Evolutionary conservation across 2,329 filamentous ascomycete genomes (phyloP).

Genomic region (Trichothecium roseum): DNA sequence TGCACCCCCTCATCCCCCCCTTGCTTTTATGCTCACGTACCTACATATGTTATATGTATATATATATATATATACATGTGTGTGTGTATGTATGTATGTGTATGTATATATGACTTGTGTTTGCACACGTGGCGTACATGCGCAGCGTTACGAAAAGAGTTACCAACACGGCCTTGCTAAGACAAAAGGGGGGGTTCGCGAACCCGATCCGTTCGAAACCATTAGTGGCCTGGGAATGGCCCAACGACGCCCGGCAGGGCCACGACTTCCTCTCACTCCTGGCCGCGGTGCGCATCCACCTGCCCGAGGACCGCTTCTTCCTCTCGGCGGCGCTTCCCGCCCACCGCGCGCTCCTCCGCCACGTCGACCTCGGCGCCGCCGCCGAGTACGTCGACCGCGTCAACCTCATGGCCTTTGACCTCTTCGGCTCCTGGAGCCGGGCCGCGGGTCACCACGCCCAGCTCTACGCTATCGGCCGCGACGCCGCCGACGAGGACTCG

Average conservation of each 20-base stretch:
- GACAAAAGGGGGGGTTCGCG: background rate
- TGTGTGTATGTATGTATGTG: too few relatives aligned
- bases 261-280: slow-evolving; percentile 61
- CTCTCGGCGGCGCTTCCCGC: slow-evolving; percentile 66
- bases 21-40: too few relatives aligned
- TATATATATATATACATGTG: too few relatives aligned
- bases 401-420: slow-evolving; percentile 76
- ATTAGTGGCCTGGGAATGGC: slow-evolving; percentile 76
- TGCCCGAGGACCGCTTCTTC: slow-evolving; percentile 59
- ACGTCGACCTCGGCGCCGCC: slow-evolving; percentile 56
- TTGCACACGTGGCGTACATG: too few relatives aligned
- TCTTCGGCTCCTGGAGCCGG: slow-evolving; percentile 59
- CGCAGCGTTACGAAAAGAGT: too few relatives aligned
- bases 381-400: slow-evolving; percentile 61
- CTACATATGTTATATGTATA: too few relatives aligned
- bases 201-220: background rate
- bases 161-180: too few relatives aligned
- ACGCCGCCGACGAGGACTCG: slow-evolving; percentile 48
- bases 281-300: slow-evolving; percentile 51
- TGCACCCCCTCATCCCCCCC: background rate
- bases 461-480: slow-evolving; percentile 51
- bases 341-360: slow-evolving; percentile 51
- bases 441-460: slow-evolving; percentile 67
- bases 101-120: too few relatives aligned
- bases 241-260: slow-evolving; percentile 54